Evolutionary conservation across 2,329 filamentous ascomycete genomes (phyloP).

Genomic region (Ceratocystis diversiconidia): DNA sequence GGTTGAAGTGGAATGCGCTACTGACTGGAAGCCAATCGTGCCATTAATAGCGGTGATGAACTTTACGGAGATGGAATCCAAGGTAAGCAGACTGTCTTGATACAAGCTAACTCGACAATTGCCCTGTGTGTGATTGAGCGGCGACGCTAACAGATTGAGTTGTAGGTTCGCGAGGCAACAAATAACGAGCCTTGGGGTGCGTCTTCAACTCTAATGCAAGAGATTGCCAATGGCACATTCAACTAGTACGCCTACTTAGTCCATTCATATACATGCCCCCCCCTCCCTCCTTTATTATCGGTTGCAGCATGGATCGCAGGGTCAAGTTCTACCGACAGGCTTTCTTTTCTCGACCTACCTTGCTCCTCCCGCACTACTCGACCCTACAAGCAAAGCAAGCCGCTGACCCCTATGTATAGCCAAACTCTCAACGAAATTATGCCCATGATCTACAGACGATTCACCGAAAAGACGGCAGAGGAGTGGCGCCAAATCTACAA

Average conservation of each 20-base stretch:
- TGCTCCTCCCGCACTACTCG: background rate
- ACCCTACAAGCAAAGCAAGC: background rate
- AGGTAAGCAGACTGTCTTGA: constrained; percentile 30
- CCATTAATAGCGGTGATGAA: constrained; percentile 74
- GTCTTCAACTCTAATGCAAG: constrained; percentile 77
- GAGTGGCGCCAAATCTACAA: constrained; percentile 99
- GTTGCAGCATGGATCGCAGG: background rate
- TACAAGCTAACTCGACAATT: background rate
- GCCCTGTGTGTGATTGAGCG: background rate
- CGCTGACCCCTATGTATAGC: constrained; percentile 32
- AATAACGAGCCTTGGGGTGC: constrained; percentile 98
- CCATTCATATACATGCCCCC: background rate
- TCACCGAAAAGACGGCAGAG: constrained; percentile 94
- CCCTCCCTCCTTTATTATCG: background rate
- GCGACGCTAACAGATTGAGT: constrained; percentile 1
- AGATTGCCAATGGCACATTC: constrained; percentile 94
- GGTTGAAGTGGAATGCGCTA: constrained; percentile 2
- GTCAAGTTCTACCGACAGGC: background rate
- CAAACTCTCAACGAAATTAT: constrained; percentile 98
- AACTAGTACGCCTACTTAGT: constrained; percentile 60
- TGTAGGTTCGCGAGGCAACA: constrained; percentile 83
- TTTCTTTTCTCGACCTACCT: background rate
- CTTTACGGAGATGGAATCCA: constrained; percentile 83
- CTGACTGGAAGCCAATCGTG: constrained; percentile 22
- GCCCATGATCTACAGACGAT: constrained; percentile 99